Conservation (phyloP, 768 basidiomycete genomes). For the Rhodocollybia butyracea region DNA sequence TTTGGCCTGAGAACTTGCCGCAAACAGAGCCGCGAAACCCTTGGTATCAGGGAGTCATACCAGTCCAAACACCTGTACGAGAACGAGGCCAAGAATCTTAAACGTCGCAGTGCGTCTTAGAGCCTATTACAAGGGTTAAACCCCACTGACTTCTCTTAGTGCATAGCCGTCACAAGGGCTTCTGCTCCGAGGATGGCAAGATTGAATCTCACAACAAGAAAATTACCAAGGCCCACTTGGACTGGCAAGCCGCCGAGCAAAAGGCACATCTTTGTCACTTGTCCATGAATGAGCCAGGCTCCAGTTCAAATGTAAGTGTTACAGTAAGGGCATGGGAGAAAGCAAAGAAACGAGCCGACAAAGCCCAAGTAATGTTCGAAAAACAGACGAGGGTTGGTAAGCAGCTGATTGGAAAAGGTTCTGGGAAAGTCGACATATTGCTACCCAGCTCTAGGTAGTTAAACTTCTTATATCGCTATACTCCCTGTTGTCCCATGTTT, state of each 20-base stretch:
- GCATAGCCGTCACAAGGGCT: background rate
- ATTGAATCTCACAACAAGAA: too few species aligned
- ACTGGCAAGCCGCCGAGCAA: too few species aligned
- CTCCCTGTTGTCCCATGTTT: too few species aligned
- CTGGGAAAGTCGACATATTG: background rate
- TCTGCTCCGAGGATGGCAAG: too few species aligned
- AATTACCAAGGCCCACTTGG: too few species aligned
- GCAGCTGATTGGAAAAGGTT: background rate
- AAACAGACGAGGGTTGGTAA: background rate
- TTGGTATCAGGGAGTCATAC: constrained; percentile 5
- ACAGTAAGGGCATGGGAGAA: background rate
- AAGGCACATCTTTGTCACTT: background rate
- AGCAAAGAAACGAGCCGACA: background rate
- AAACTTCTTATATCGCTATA: too few species aligned
- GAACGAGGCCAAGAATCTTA: constrained; percentile 1
- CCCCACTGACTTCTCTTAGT: too few species aligned
- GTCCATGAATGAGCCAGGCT: background rate
- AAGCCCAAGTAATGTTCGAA: background rate
- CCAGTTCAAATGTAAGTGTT: background rate
- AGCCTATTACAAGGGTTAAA: background rate
- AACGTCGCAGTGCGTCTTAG: background rate
- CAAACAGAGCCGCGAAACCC: background rate
- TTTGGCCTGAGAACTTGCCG: background rate
- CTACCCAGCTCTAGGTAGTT: too few species aligned
- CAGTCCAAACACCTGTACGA: background rate